Percentiles rank a stretch among this genome's conserved stretches.
Evolutionary conservation across 352 stramenopile species (phyloP).

Genomic region (Phytophthora fragariaefolia): DNA sequence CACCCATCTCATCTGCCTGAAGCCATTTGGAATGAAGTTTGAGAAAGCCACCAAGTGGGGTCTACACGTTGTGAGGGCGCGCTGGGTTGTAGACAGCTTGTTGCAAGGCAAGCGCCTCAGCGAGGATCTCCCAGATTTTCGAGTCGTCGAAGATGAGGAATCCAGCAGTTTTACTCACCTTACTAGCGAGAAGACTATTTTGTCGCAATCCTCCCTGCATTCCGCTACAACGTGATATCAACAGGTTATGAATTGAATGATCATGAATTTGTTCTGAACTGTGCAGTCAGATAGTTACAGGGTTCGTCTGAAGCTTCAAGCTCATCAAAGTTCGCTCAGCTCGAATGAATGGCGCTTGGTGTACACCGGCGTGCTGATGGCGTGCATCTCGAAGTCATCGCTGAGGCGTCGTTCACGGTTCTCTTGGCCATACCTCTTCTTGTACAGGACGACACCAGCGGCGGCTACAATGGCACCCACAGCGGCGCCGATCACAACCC

Average conservation of each 20-base stretch:
- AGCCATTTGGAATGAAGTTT: conserved; percentile 66
- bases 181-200: conserved; percentile 11
- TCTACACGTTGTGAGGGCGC: conserved; percentile 59
- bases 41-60: conserved; percentile 63
- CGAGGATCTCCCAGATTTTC: conserved; percentile 31
- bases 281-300: background rate
- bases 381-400: conserved; percentile 26
- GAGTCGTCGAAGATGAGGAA: conserved; percentile 28
- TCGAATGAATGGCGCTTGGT: conserved; percentile 14
- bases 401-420: conserved; percentile 16
- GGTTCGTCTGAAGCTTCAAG: background rate
- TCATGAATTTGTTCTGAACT: background rate
- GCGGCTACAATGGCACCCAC: conserved; percentile 7
- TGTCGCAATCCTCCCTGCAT: conserved; percentile 8
- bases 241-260: background rate
- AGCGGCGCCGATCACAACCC: conserved; percentile 1
- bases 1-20: conserved; percentile 70
- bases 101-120: conserved; percentile 51
- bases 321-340: conserved; percentile 5
- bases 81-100: conserved; percentile 76
- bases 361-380: conserved; percentile 19
- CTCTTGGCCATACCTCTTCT: conserved; percentile 1
- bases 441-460: conserved; percentile 5
- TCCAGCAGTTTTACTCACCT: conserved; percentile 1
- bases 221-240: conserved; percentile 13